Percentiles rank a stretch among this genome's conserved stretches.
Evolutionary conservation across 2,329 filamentous ascomycete species (phyloP).

Genomic region (Pyrenophora teres): DNA sequence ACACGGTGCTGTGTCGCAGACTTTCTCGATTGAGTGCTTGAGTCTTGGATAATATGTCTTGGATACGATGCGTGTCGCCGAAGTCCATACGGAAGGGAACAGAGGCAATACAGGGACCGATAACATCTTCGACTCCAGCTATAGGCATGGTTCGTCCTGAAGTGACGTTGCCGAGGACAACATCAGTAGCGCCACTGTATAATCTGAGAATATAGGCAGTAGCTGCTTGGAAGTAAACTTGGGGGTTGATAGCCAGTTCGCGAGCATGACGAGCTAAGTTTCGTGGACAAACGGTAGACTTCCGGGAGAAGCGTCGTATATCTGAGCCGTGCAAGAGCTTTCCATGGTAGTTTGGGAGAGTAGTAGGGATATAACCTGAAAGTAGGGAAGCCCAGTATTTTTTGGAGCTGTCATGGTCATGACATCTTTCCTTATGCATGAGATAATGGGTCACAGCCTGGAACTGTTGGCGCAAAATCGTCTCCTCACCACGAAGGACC

Average conservation of each 20-base stretch:
- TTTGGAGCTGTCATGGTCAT: background rate
- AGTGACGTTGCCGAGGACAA: conserved; percentile 77
- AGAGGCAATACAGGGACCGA: conserved; percentile 80
- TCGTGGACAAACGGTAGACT: conserved; percentile 23
- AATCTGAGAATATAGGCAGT: conserved; percentile 68
- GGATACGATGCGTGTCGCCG: conserved; percentile 55
- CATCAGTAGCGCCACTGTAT: conserved; percentile 67
- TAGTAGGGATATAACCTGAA: conserved; percentile 57
- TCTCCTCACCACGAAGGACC: conserved; percentile 50
- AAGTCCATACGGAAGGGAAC: conserved; percentile 72
- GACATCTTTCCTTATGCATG: conserved; percentile 16
- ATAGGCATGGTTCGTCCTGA: conserved; percentile 80
- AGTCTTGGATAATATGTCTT: conserved; percentile 66
- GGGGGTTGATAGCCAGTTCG: conserved; percentile 60
- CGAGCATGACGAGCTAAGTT: conserved; percentile 24
- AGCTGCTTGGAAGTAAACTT: conserved; percentile 77
- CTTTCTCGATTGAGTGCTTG: conserved; percentile 69
- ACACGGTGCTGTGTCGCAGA: conserved; percentile 66
- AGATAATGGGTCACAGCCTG: conserved; percentile 61
- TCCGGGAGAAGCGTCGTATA: conserved; percentile 22
- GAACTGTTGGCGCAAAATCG: conserved; percentile 62
- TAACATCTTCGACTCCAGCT: conserved; percentile 68
- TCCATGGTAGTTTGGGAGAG: conserved; percentile 64
- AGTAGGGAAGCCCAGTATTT: conserved; percentile 75
- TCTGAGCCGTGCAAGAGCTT: conserved; percentile 15